Evolutionary conservation across 768 basidiomycete genomes (phyloP), one percentile per base, ranked within the genome.

Genomic region (Suillus subalutaceus): DNA sequence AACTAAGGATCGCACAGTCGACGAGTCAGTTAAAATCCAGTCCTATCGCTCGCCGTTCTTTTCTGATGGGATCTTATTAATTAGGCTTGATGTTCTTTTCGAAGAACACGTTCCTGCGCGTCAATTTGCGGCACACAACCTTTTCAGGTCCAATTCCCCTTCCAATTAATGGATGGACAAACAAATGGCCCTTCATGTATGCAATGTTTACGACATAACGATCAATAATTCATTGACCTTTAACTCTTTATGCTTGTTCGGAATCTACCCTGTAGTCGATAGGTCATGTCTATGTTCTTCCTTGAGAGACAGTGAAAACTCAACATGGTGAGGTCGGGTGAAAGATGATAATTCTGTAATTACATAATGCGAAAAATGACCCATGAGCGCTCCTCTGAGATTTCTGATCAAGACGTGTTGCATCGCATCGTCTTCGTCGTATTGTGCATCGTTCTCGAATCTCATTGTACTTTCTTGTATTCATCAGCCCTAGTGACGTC

Each of bases 81-180:
- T 1, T 20, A 74, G 73, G 20, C 72, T 79, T 57, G 78, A 79
- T 63, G 41, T 75, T 23, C 66, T 78, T 65, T 79, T 73, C 59
- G 77, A 79, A 60, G 70, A 65, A 53, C 68, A 68, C 62, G 72
- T 79, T 12, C 62, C 74, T 16, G 75, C 77, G 44, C 73, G 74
- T 60, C 63, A 65, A 41, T 79, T 78, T 56, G 69, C 50, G 37
- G 38, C 55, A 18, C 61, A 72, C 12, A n/a, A 10, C 35, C n/a
- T 76, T 64, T 67, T 74, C 37, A 66, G 68, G 8, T 30, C 1
- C 6, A 66, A 64, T 7, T 52, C 50, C 6, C 50, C 50, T 26
- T 52, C 48, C 48, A 50, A 26, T 26, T 50, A 23, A 50, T 26
- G 50, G 13, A 8, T 6, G 30, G 6, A 9, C 26, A 7, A 30